These are phyloP conservation scores for Dipsacomyces acuminosporus DNA, from an alignment of 371 early-diverging fungal species.

Conservation along the genomic window DNA sequence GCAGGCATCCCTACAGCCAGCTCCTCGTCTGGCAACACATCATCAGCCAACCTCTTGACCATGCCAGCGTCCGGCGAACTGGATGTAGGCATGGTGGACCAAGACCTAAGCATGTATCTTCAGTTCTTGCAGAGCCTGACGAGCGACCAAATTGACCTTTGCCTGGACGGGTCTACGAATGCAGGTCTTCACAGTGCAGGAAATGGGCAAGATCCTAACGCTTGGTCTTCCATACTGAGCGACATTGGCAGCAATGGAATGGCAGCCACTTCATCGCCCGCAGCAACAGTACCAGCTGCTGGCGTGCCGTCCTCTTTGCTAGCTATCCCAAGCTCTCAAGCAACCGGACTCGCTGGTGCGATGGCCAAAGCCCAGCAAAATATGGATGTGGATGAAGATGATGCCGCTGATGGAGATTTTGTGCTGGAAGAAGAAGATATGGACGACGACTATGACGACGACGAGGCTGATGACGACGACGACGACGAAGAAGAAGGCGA, in stretches of 20 bases:
- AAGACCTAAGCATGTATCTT: constrained; percentile 31
- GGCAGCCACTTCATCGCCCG: background rate
- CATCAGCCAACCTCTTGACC: no score
- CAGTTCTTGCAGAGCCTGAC: constrained; percentile 38
- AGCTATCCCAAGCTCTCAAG: no score
- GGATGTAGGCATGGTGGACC: constrained; percentile 15
- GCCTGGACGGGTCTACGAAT: constrained; percentile 2
- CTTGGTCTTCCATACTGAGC: no score
- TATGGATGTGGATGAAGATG: constrained; percentile 37
- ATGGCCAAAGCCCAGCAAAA: no score
- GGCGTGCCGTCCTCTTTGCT: no score
- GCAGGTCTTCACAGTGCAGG: no score
- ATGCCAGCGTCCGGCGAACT: background rate
- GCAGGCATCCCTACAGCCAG: no score
- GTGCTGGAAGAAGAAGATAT: constrained; percentile 25
- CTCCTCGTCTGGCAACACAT: no score
- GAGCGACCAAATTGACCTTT: constrained; percentile 9
- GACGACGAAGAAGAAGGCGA: background rate
- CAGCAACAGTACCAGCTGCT: background rate
- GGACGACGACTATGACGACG: constrained; percentile 10
- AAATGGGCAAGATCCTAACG: no score
- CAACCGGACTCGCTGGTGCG: no score
- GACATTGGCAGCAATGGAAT: background rate
- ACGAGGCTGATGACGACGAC: constrained; percentile 9
- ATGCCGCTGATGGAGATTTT: constrained; percentile 40